phyloP scores from a whole-genome alignment of 2,329 filamentous ascomycete genomes.

The Pseudogymnoascus pannorum region DNA sequence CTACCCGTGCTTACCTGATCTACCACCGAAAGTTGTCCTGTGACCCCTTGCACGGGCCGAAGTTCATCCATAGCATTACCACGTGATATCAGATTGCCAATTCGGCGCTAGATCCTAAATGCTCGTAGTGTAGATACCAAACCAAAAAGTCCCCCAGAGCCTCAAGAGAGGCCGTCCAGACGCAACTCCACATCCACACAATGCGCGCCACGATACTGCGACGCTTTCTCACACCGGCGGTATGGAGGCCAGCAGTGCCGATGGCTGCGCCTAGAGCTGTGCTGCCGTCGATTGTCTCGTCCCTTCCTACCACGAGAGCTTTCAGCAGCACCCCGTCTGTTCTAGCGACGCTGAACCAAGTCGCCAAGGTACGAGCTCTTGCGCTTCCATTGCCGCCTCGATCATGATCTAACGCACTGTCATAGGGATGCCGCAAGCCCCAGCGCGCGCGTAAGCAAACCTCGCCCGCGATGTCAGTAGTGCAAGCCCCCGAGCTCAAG shows the following conservation, averaged over 20 bases:
- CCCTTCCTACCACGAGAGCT: conserved; percentile 16
- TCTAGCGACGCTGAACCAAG: conserved; percentile 27
- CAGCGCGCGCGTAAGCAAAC: conserved; percentile 79
- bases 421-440: conserved; percentile 61
- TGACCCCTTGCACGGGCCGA: neutral
- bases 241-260: conserved; percentile 15
- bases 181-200: neutral
- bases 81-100: neutral
- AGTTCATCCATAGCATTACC: neutral
- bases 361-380: conserved; percentile 20
- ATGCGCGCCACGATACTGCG: conserved; percentile 16
- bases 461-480: conserved; percentile 71
- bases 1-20: neutral
- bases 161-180: neutral
- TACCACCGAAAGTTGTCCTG: neutral
- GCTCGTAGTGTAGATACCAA: neutral
- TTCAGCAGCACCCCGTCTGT: conserved; percentile 26
- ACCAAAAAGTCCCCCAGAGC: conserved; percentile 9
- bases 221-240: conserved; percentile 20
- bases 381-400: neutral
- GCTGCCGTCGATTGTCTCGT: neutral
- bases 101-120: neutral
- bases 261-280: neutral
- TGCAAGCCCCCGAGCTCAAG: conserved; percentile 74
- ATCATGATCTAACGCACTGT: neutral